Conservation (phyloP, 805 yeast species). For the baker's yeast (Saccharomyces cerevisiae) region DNA sequence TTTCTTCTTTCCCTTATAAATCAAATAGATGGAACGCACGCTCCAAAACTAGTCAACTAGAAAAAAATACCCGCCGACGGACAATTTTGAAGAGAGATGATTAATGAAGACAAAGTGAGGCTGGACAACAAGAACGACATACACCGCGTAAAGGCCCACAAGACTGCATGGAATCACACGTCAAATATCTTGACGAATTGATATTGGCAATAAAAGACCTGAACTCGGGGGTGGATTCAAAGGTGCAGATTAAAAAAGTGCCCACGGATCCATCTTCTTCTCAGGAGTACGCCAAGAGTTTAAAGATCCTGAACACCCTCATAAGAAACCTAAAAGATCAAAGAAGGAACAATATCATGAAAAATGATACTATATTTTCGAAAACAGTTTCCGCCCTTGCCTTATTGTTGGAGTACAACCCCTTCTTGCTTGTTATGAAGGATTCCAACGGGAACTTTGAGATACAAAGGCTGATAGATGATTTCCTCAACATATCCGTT, state of each 20-base stretch:
- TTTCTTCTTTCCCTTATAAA: not conserved
- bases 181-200: conserved; percentile 26
- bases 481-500: conserved; percentile 11
- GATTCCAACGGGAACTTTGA: not conserved
- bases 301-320: conserved; percentile 17
- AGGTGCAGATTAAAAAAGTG: not conserved
- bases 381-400: conserved; percentile 25
- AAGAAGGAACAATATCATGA: conserved; percentile 6
- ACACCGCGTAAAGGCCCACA: not conserved
- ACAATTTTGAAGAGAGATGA: not conserved
- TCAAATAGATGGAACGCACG: not conserved
- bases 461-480: conserved; percentile 7
- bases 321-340: conserved; percentile 14
- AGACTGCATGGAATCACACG: conserved; percentile 20
- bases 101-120: not conserved
- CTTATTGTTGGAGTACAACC: conserved; percentile 17
- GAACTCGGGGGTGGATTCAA: not conserved
- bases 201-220: conserved; percentile 22
- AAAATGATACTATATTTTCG: conserved; percentile 18
- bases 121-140: not conserved
- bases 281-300: conserved; percentile 9
- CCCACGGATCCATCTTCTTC: not conserved
- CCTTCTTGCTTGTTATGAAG: conserved; percentile 10
- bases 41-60: not conserved
- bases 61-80: not conserved